Conservation (phyloP, 1,284 basidiomycete genomes). For the Heliocybe sulcata region DNA sequence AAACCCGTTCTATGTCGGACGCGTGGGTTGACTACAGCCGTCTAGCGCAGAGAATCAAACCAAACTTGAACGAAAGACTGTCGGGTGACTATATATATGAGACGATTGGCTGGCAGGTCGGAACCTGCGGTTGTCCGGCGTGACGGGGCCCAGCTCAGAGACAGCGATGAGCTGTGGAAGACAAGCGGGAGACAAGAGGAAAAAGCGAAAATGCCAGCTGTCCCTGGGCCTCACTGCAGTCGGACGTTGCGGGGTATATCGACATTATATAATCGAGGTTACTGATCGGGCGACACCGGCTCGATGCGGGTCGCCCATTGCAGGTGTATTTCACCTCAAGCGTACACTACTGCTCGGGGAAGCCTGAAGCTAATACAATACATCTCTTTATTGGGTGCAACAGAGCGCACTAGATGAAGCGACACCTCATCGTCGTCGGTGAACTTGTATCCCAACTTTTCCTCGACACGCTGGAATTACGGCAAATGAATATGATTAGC, state of each 20-base stretch:
- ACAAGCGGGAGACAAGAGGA: background rate
- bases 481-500: constrained; percentile 5
- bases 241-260: background rate
- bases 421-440: constrained; percentile 40
- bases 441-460: constrained; percentile 54
- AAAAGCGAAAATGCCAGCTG: too few relatives aligned
- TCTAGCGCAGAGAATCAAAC: background rate
- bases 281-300: background rate
- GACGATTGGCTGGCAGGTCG: background rate
- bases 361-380: constrained; percentile 94
- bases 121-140: background rate
- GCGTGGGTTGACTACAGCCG: background rate
- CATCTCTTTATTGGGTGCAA: constrained; percentile 98
- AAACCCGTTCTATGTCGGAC: background rate
- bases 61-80: background rate
- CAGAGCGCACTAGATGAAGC: constrained; percentile 82
- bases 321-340: background rate
- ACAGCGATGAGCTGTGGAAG: background rate
- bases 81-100: background rate
- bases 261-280: background rate
- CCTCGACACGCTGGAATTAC: constrained; percentile 63
- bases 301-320: background rate
- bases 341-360: constrained; percentile 49
- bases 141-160: background rate
- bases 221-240: background rate